phyloP scores from a whole-genome alignment of 306 rosid genomes.

The Psophocarpus tetragonolobus region DNA sequence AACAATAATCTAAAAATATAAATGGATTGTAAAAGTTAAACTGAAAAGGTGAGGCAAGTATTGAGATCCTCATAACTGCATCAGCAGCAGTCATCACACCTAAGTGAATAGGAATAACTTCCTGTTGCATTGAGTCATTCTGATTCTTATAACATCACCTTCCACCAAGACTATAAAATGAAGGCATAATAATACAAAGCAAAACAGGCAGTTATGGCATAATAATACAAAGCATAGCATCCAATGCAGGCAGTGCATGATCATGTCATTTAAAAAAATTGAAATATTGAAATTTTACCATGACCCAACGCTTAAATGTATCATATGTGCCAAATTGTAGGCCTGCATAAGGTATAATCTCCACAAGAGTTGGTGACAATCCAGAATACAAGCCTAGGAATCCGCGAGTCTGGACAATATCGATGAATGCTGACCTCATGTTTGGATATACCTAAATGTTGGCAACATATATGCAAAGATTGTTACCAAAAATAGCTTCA shows the following conservation, averaged over 20 bases:
- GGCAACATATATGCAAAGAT: conserved; percentile 29
- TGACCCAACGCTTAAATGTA: conserved; percentile 90
- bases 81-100: background rate
- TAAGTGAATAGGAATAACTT: background rate
- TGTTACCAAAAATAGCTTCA: conserved; percentile 9
- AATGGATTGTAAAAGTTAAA: background rate
- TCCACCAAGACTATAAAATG: conserved; percentile 14
- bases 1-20: background rate
- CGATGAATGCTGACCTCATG: conserved; percentile 86
- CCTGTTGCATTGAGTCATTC: background rate
- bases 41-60: background rate
- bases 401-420: conserved; percentile 68
- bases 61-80: background rate
- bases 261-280: background rate
- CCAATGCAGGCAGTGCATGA: conserved; percentile 10
- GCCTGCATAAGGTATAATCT: conserved; percentile 97
- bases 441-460: conserved; percentile 74
- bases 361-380: conserved; percentile 88
- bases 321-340: conserved; percentile 93
- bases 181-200: background rate
- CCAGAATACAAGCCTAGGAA: conserved; percentile 86
- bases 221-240: background rate
- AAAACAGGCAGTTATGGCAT: conserved; percentile 10
- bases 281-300: conserved; percentile 49
- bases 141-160: background rate